Percentiles rank a stretch among this genome's conserved stretches.
phyloP scores from a whole-genome alignment of 140 eudicot genomes.

The Cichorium intybus region DNA sequence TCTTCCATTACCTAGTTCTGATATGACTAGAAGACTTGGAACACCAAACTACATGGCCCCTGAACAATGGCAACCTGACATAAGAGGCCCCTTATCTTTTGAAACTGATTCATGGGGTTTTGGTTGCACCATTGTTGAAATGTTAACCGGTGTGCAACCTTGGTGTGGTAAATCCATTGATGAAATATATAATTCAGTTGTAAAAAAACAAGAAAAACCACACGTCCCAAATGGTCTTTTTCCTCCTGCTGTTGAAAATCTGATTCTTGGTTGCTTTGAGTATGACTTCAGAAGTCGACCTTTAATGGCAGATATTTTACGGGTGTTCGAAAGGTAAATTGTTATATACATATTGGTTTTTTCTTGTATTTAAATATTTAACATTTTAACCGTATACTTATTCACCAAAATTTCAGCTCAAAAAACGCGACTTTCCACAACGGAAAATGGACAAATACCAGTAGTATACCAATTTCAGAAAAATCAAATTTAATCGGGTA shows the following conservation, averaged over 20 bases:
- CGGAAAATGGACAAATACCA: slow-evolving; percentile 45
- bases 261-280: slow-evolving; percentile 80
- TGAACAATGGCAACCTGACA: slow-evolving; percentile 93
- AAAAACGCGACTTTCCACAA: slow-evolving; percentile 43
- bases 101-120: slow-evolving; percentile 99
- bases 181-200: slow-evolving; percentile 67
- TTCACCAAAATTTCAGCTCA: slow-evolving; percentile 41
- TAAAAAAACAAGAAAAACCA: slow-evolving; percentile 64
- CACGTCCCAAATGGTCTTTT: slow-evolving; percentile 59
- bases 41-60: slow-evolving; percentile 96
- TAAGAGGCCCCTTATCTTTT: slow-evolving; percentile 78
- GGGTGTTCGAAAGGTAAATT: slow-evolving; percentile 85
- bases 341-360: background rate
- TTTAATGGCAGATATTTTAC: slow-evolving; percentile 64
- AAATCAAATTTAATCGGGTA: slow-evolving; percentile 43
- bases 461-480: slow-evolving; percentile 30
- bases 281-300: slow-evolving; percentile 92
- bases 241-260: slow-evolving; percentile 73
- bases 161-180: slow-evolving; percentile 79
- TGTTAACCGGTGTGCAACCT: slow-evolving; percentile 83
- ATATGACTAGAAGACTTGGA: slow-evolving; percentile 64
- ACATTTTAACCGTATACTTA: too few species aligned
- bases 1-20: slow-evolving; percentile 52
- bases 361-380: too few species aligned
- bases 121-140: slow-evolving; percentile 82